Evolutionary conservation across 257 asterid genomes (phyloP).

Genomic region (Solanum pimpinellifolium): DNA sequence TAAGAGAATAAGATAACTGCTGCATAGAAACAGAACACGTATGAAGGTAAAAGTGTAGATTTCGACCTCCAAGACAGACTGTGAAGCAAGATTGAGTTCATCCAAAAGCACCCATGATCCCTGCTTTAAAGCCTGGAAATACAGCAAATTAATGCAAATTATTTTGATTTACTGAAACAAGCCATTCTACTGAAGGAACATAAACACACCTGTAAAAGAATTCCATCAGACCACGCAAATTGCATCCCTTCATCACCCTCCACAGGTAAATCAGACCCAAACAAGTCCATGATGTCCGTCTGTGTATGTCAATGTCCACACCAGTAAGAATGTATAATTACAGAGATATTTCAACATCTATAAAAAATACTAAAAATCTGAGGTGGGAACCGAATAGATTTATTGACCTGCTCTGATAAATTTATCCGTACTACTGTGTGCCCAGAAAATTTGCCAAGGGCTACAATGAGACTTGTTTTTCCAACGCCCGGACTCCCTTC

Average conservation of each 20-base stretch:
- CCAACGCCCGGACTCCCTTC: constrained; percentile 99
- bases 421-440: constrained; percentile 88
- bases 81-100: constrained; percentile 99
- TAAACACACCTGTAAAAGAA: constrained; percentile 73
- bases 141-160: neutral
- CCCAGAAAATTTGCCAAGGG: constrained; percentile 87
- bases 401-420: constrained; percentile 87
- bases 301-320: constrained; percentile 22
- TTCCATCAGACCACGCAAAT: constrained; percentile 98
- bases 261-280: constrained; percentile 95
- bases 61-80: constrained; percentile 86
- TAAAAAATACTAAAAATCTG: neutral
- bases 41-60: neutral
- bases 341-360: neutral
- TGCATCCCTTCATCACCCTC: constrained; percentile 87
- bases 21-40: neutral
- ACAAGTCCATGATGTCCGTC: constrained; percentile 95
- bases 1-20: neutral
- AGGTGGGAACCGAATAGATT: neutral
- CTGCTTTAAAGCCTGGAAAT: constrained; percentile 71
- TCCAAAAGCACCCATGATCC: constrained; percentile 97
- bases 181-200: neutral
- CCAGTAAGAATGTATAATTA: constrained; percentile 1
- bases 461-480: constrained; percentile 82
- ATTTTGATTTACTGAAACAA: neutral